These are phyloP conservation scores for Mallotus japonicus DNA, from an alignment of 441 rosid genomes.

Conservation along the genomic window DNA sequence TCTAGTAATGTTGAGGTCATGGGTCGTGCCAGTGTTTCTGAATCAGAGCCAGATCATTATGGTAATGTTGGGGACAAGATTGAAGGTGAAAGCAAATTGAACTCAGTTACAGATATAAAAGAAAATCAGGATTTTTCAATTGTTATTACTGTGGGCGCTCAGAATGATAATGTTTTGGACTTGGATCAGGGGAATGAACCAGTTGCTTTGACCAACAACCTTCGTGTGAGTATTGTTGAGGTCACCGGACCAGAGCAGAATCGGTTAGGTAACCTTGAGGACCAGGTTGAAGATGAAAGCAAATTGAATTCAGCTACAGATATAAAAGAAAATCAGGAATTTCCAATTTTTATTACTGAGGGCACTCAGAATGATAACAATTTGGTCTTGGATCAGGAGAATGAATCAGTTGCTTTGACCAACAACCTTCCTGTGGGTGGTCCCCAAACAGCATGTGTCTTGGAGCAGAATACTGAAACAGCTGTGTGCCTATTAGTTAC, in stretches of 20 bases:
- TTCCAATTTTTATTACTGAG: background rate
- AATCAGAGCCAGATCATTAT: background rate
- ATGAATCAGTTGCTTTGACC: conserved; percentile 23
- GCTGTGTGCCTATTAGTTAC: conserved; percentile 6
- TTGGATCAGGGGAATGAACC: conserved; percentile 29
- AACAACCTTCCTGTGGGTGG: conserved; percentile 25
- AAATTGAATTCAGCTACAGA: conserved; percentile 3
- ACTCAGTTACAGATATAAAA: background rate
- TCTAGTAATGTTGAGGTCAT: background rate
- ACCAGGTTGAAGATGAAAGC: conserved; percentile 17
- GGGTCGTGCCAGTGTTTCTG: background rate
- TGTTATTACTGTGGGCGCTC: background rate
- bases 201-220: conserved; percentile 23
- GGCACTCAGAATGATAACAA: background rate
- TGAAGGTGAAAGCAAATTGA: conserved; percentile 22
- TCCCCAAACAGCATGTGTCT: conserved; percentile 17
- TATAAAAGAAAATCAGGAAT: conserved; percentile 10
- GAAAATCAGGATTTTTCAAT: conserved; percentile 9
- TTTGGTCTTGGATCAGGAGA: conserved; percentile 31
- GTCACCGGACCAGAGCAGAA: background rate
- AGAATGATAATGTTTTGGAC: conserved; percentile 19
- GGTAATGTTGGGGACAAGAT: background rate
- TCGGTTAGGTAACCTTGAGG: background rate
- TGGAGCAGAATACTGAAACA: conserved; percentile 28
- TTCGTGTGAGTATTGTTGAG: conserved; percentile 13